These are phyloP conservation scores for Alternaria metachromatica DNA, from an alignment of 2,329 filamentous ascomycete species.

Conservation along the genomic window DNA sequence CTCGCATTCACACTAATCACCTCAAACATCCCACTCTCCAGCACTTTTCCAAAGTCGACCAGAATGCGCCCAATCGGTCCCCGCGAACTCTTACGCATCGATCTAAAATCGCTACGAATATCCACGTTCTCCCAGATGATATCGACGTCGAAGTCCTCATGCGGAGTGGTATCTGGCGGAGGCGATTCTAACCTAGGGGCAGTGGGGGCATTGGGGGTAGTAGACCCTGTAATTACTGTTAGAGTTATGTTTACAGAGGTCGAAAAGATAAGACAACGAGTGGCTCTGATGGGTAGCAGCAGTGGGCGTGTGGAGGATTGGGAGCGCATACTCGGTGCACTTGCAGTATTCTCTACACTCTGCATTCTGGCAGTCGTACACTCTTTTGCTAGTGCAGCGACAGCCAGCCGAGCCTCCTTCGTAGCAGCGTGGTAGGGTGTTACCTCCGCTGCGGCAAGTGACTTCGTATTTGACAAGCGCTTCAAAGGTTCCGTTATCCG, in stretches of 20 bases:
- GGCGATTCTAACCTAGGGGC: not conserved
- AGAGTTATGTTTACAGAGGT: not conserved
- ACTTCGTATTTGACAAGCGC: conserved; percentile 1
- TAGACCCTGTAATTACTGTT: not conserved
- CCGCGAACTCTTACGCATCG: conserved; percentile 2
- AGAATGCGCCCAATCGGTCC: conserved; percentile 10
- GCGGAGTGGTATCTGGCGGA: not conserved
- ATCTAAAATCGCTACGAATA: conserved; percentile 1
- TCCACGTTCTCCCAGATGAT: conserved; percentile 10
- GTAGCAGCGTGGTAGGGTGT: conserved; percentile 2
- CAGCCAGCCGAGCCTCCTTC: conserved; percentile 1
- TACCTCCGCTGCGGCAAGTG: not conserved
- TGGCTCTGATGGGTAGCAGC: not conserved
- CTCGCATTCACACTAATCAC: conserved; percentile 9
- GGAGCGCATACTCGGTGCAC: not conserved
- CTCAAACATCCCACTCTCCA: conserved; percentile 7
- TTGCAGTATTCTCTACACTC: not conserved
- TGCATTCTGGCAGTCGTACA: not conserved
- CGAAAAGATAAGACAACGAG: not conserved
- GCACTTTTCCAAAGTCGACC: conserved; percentile 6
- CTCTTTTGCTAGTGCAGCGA: not conserved
- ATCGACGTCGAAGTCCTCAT: conserved; percentile 3
- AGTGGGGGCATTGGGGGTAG: not conserved
- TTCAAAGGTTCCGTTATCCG: not conserved
- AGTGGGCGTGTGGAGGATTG: not conserved